phyloP scores from a whole-genome alignment of 2,329 filamentous ascomycete species.

The Nothophoma quercina region DNA sequence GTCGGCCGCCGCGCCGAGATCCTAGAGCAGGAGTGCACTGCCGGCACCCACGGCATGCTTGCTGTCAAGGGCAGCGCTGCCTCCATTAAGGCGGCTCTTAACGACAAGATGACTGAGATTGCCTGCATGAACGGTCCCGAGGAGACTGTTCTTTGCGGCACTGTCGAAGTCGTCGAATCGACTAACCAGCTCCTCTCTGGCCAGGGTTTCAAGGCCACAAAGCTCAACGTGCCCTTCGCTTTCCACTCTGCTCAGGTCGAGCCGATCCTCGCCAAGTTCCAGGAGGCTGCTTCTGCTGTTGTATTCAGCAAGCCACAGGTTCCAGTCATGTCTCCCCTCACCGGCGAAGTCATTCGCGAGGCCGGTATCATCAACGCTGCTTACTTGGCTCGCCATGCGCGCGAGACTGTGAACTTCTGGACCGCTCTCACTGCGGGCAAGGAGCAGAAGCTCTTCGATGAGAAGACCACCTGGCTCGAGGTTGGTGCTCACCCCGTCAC shows the following conservation, averaged over 20 bases:
- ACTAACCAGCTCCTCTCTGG: conserved; percentile 59
- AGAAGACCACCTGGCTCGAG: conserved; percentile 75
- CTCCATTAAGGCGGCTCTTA: conserved; percentile 61
- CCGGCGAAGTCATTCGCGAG: conserved; percentile 66
- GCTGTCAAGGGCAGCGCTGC: conserved; percentile 63
- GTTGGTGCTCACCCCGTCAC: conserved; percentile 78
- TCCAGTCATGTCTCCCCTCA: conserved; percentile 73
- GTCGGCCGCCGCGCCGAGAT: conserved; percentile 73
- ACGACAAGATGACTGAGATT: conserved; percentile 60
- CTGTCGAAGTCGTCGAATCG: conserved; percentile 65
- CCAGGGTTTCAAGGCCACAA: conserved; percentile 66
- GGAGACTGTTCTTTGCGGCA: conserved; percentile 76
- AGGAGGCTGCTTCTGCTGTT: conserved; percentile 61
- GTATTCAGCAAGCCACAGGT: conserved; percentile 65
- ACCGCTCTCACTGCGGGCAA: conserved; percentile 67
- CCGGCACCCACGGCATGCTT: conserved; percentile 72
- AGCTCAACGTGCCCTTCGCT: conserved; percentile 71
- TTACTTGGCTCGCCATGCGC: conserved; percentile 71
- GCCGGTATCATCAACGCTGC: conserved; percentile 64
- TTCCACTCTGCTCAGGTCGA: conserved; percentile 73
- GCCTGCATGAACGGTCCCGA: conserved; percentile 80
- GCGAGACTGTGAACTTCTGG: conserved; percentile 74
- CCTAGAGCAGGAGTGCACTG: conserved; percentile 69
- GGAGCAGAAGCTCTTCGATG: conserved; percentile 66
- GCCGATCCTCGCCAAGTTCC: conserved; percentile 67